These are phyloP conservation scores for Golubevia sp. DNA, from an alignment of 1,284 basidiomycete species.

Conservation along the genomic window DNA sequence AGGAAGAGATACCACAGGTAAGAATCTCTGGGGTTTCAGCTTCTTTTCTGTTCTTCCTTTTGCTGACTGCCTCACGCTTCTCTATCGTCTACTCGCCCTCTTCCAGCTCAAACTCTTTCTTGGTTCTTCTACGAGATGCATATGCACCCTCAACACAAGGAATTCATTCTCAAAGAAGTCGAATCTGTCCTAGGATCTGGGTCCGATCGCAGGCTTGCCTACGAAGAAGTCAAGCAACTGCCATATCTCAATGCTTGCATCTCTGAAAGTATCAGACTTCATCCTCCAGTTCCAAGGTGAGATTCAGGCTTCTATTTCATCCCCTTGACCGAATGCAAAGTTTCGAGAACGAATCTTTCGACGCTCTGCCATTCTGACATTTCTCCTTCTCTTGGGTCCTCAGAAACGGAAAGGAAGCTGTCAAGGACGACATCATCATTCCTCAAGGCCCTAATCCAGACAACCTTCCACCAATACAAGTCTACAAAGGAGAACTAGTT, in stretches of 20 bases:
- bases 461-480: constrained; percentile 34
- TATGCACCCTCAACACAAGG: constrained; percentile 23
- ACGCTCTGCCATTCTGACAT: no score
- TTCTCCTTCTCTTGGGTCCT: no score
- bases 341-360: constrained; percentile 35
- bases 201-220: constrained; percentile 20
- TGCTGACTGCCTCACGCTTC: background rate
- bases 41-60: no score
- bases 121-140: constrained; percentile 45
- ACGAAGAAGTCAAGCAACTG: constrained; percentile 32
- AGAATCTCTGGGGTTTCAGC: no score
- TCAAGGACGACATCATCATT: constrained; percentile 37
- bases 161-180: constrained; percentile 28
- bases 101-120: constrained; percentile 33
- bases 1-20: constrained; percentile 46
- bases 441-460: constrained; percentile 29
- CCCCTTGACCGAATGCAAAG: constrained; percentile 11
- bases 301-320: background rate
- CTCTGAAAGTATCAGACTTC: constrained; percentile 34
- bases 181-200: constrained; percentile 16
- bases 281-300: constrained; percentile 31
- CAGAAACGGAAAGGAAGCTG: constrained; percentile 33
- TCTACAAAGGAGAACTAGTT: constrained; percentile 32
- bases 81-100: background rate
- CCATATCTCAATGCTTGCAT: constrained; percentile 41